These are phyloP conservation scores for Cajanus cajan DNA, from an alignment of 306 rosid genomes.

Conservation along the genomic window DNA sequence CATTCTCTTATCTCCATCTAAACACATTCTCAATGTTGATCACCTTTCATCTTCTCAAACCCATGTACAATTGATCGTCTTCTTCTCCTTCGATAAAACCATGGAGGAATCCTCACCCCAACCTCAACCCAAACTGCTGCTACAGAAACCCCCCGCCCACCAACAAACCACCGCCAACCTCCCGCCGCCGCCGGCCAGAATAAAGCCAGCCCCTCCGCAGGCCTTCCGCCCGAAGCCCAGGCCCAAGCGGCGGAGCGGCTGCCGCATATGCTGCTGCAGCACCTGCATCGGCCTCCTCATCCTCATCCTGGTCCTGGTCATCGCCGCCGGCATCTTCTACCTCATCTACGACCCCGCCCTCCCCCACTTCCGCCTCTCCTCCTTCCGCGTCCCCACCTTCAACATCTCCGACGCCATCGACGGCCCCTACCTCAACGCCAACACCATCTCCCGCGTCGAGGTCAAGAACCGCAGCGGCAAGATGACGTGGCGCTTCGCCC, in stretches of 20 bases:
- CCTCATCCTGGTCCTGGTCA: conserved; percentile 27
- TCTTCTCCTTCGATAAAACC: background rate
- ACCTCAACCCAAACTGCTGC: conserved; percentile 33
- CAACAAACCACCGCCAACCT: conserved; percentile 30
- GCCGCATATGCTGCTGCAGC: conserved; percentile 55
- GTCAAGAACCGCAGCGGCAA: conserved; percentile 52
- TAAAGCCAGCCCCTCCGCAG: conserved; percentile 42
- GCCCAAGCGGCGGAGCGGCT: conserved; percentile 31
- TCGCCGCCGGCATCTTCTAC: conserved; percentile 54
- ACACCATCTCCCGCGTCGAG: conserved; percentile 16
- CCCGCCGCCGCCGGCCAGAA: conserved; percentile 21
- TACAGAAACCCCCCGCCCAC: conserved; percentile 81
- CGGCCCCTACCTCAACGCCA: conserved; percentile 46
- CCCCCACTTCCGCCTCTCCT: conserved; percentile 57
- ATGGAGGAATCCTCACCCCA: background rate
- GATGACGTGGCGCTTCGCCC: conserved; percentile 40
- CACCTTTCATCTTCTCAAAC: background rate
- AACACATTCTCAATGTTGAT: too few species aligned
- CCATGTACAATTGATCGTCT: background rate
- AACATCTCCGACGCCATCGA: conserved; percentile 44
- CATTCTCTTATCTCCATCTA: too few species aligned
- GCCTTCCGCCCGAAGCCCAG: conserved; percentile 37
- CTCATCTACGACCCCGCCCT: conserved; percentile 51
- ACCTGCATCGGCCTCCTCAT: conserved; percentile 42
- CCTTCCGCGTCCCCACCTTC: conserved; percentile 48